Evolutionary conservation across 306 rosid species (phyloP), one percentile per base, ranked within the genome.

Genomic region (Glycyrrhiza uralensis): DNA sequence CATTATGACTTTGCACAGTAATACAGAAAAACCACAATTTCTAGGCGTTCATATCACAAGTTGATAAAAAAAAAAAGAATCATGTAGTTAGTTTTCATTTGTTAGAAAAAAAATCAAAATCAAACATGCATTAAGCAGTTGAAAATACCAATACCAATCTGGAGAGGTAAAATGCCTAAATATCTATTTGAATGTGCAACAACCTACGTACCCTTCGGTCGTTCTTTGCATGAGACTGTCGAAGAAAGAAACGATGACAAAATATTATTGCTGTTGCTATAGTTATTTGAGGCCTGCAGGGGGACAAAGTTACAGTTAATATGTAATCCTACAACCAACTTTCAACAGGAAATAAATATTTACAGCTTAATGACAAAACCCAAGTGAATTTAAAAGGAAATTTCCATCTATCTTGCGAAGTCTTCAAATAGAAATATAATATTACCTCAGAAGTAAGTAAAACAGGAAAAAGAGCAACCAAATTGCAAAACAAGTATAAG

Each of bases 181-280:
- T 75, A 79, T 79, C 66, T 44, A 76, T 42, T 78, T 33, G 19
- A 71, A 66, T 71, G 66, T 13, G 49, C 19, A 75, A 65, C 33
- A 79, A 80, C 87, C 68, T 80, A 80, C 87, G 64, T 80, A 84
- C 87, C 87, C 87, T 80, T 72, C 85, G 33, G 51, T 84, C 83
- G 0, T 80, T 80, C 78, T 47, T 76, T 72, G 83, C 87, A 80
- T 76, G 87, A 73, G 85, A 84, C 62, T 84, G 87, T 5, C 84
- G 80, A 72, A 84, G 82, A 77, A 80, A 84, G 76, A 80, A 84
- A 65, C 87, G 85, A 68, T 84, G 87, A 64, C 87, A 84, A 74
- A 84, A 84, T 32, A 84, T 74, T 62, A 84, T 80, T 44, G 87
- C 87, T 3, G 87, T 84, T 28, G 87, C 87, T 66, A 84, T 84